Base-by-base conservation (phyloP, 805 yeast genomes). In the Lachancea meyersii region DNA sequence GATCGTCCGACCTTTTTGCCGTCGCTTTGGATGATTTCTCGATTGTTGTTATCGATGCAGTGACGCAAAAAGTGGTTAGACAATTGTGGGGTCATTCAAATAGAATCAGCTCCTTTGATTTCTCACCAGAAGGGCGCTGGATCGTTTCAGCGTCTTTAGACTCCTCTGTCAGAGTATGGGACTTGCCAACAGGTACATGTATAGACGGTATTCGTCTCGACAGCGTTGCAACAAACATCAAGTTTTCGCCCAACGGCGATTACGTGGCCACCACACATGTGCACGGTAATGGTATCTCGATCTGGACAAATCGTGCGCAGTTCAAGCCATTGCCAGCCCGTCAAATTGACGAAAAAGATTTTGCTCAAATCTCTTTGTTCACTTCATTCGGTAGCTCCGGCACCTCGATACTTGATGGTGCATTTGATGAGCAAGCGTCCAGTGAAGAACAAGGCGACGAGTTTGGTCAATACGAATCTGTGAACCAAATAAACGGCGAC, bases 111-210 rank as follows among this genome's bases (percentile, higher is more conserved):
- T 74, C 86, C 1, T 63, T 91, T 60, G 97, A 86, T 60, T 91
- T 93, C 58, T 81, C 95, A 3, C 94, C 96, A 4, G 91, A 89
- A 61, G 97, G 97, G 27, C 79, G 97, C 61, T 93, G 97, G 97
- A 68, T 93, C 27, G 80, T 93, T 7, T 79, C 93, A 19, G 80
- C 86, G 1, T 75, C 88, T 1, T 69, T 88, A 47, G 99, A 93
- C 60, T 73, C 86, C 2, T 88, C 97, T 0, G 71, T 93, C 38
- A 77, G 98, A 56, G 87, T 96, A 0, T 93, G 97, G 97, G 97
- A 93, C 62, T 74, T 93, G 46, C 97, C 97, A 32, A 84, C 96
- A 1, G 97, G 98, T 38, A 86, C 89, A 1, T 91, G 97, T 63
- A 87, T 93, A 44, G 98, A 93, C 67, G 97, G 96, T 48, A 80